Evolutionary conservation across 495 filamentous ascomycete species (phyloP).

Genomic region (Gamarada debralockiae): DNA sequence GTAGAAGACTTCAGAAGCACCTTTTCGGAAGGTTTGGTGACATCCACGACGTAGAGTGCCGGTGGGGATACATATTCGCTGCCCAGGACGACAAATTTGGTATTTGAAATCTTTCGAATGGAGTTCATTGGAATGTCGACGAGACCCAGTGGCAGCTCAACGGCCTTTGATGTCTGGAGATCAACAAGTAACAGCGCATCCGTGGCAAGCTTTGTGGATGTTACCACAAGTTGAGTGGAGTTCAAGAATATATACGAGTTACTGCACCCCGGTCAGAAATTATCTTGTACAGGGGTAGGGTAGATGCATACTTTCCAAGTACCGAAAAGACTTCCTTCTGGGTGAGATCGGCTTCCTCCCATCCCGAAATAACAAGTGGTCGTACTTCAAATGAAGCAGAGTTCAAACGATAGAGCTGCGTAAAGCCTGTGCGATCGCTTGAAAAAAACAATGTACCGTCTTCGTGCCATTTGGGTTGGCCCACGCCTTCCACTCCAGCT

Average conservation of each 20-base stretch:
- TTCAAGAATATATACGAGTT: background rate
- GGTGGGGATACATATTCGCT: background rate
- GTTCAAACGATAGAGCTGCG: constrained; percentile 7
- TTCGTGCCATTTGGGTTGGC: constrained; percentile 5
- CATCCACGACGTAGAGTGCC: background rate
- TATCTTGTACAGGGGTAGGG: background rate
- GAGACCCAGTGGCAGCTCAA: background rate
- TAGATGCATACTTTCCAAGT: background rate
- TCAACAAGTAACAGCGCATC: background rate
- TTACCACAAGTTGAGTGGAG: background rate
- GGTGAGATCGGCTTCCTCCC: background rate
- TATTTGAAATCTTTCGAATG: background rate
- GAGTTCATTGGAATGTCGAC: background rate
- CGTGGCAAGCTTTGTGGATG: background rate
- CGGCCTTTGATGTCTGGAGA: background rate
- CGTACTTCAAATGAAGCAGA: background rate
- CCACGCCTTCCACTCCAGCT: background rate
- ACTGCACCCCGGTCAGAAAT: background rate
- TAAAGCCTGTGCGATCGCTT: constrained; percentile 2
- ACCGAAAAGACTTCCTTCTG: background rate
- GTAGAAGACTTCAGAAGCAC: background rate
- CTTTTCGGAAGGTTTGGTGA: background rate
- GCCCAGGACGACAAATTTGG: background rate
- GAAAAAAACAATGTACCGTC: constrained; percentile 4
- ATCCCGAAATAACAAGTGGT: background rate